Evolutionary conservation across 2,329 filamentous ascomycete species (phyloP).

Genomic region (Fusarium austroafricanum): DNA sequence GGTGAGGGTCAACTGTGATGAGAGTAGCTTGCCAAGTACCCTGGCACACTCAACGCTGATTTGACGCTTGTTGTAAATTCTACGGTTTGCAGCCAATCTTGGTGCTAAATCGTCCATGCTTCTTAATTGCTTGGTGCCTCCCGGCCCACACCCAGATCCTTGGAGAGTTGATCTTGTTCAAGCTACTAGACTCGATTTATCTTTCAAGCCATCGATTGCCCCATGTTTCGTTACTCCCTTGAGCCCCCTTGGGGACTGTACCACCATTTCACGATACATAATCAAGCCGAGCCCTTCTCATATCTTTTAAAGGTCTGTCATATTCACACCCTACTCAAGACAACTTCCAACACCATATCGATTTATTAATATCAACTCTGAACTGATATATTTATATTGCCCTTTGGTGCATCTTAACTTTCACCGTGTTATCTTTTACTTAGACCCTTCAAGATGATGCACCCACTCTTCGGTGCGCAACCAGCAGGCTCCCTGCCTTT

Average conservation of each 20-base stretch:
- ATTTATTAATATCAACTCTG: conserved; percentile 5
- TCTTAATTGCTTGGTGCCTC: conserved; percentile 46
- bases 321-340: conserved; percentile 4
- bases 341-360: background rate
- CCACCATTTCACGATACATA: conserved; percentile 49
- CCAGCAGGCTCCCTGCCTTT: conserved; percentile 44
- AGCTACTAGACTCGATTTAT: conserved; percentile 52
- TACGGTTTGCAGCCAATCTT: conserved; percentile 49
- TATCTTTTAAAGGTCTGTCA: conserved; percentile 3
- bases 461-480: conserved; percentile 44
- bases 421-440: background rate
- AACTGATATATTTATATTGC: background rate
- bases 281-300: conserved; percentile 44
- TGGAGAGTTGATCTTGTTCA: conserved; percentile 52
- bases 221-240: conserved; percentile 51
- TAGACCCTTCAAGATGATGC: conserved; percentile 48
- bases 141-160: conserved; percentile 54
- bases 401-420: background rate
- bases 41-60: conserved; percentile 36
- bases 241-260: conserved; percentile 40
- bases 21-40: conserved; percentile 27
- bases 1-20: conserved; percentile 39
- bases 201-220: conserved; percentile 51
- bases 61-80: conserved; percentile 50
- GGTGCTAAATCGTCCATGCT: conserved; percentile 44